phyloP scores from a whole-genome alignment of 78 protist genomes.

The Paratrimastix pyriformis region DNA sequence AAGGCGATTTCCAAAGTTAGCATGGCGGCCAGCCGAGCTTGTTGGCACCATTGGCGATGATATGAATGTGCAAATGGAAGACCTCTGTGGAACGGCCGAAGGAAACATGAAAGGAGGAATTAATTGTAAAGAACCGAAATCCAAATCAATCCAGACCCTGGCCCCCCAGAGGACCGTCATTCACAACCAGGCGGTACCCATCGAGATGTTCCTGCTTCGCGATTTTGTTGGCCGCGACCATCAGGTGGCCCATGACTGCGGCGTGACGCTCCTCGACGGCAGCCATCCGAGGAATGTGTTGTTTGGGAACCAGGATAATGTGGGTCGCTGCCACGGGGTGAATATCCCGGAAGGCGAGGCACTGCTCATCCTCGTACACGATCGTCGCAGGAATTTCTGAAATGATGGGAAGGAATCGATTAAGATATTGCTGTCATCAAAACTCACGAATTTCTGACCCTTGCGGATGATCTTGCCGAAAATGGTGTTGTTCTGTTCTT shows the following conservation, averaged over 20 bases:
- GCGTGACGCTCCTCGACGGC: not conserved
- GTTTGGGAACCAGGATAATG: conserved; percentile 33
- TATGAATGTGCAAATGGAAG: no score
- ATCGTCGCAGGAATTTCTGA: conserved; percentile 22
- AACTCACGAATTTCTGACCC: no score
- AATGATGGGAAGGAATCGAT: no score
- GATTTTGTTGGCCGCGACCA: conserved; percentile 14
- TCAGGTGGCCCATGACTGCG: conserved; percentile 17
- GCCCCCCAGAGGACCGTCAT: not conserved
- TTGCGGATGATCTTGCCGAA: conserved; percentile 17
- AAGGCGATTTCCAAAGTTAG: no score
- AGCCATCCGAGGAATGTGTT: conserved; percentile 3
- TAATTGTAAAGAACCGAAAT: no score
- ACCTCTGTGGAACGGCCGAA: no score
- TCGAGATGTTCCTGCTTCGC: conserved; percentile 18
- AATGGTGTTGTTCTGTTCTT: no score
- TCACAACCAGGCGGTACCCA: conserved; percentile 24
- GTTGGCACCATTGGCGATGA: no score
- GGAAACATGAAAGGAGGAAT: no score
- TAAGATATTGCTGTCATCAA: no score
- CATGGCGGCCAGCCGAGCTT: no score
- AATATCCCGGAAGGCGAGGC: conserved; percentile 19
- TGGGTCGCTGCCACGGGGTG: conserved; percentile 26
- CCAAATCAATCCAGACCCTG: no score
- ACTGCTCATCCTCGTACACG: conserved; percentile 12